These are phyloP conservation scores for Marchantia polymorpha DNA, from an alignment of 225 moss, liverwort and hornwort species.

Conservation along the genomic window DNA sequence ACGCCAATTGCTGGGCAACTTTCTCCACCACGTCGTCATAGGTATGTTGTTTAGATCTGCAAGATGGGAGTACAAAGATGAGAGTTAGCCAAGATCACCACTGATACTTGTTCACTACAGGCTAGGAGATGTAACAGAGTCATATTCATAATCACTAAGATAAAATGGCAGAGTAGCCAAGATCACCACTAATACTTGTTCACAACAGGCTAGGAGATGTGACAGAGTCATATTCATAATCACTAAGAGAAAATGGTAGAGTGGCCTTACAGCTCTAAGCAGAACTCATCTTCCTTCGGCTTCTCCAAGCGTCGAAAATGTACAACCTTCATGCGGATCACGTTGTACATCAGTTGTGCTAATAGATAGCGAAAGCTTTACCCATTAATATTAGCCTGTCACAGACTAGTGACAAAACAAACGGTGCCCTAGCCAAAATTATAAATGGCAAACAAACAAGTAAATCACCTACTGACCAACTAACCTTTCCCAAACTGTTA, in stretches of 20 bases:
- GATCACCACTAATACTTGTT: background rate
- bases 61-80: background rate
- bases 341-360: too few relatives aligned
- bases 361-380: background rate
- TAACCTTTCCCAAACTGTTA: background rate
- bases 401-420: too few relatives aligned
- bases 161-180: background rate
- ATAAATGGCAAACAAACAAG: too few relatives aligned
- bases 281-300: constrained; percentile 82
- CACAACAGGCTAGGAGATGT: background rate
- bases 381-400: too few relatives aligned
- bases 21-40: constrained; percentile 80
- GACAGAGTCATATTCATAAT: background rate
- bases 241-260: background rate
- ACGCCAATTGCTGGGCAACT: constrained; percentile 59
- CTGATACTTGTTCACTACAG: background rate
- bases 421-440: too few relatives aligned
- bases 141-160: background rate
- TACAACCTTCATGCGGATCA: constrained; percentile 41
- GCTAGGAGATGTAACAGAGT: background rate
- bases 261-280: constrained; percentile 61
- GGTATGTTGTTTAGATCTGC: constrained; percentile 76
- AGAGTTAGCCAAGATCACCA: background rate
- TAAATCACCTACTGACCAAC: too few relatives aligned
- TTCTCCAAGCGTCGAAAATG: constrained; percentile 79